Percentiles rank a stretch among this genome's conserved stretches.
phyloP scores from a whole-genome alignment of 176 grass and related monocot species.

The Chrysopogon serrulatus region DNA sequence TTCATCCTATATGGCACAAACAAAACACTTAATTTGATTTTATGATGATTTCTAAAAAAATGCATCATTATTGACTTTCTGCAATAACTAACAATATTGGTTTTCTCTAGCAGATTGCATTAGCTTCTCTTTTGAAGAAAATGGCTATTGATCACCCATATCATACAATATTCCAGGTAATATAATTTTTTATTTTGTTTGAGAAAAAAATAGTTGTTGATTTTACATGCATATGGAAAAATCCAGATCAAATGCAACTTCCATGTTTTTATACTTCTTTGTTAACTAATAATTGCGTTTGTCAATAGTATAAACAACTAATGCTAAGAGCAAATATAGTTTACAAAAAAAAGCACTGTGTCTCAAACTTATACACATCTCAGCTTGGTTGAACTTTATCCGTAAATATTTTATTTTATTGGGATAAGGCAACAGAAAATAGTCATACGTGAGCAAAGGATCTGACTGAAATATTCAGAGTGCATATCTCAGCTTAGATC shows the following conservation, averaged over 20 bases:
- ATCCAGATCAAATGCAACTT: background rate
- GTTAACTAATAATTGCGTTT: background rate
- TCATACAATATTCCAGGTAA: constrained; percentile 95
- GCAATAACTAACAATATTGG: constrained; percentile 1
- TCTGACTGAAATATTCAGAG: background rate
- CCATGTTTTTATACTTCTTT: background rate
- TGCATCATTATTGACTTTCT: background rate
- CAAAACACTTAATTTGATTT: background rate
- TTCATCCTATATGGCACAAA: background rate
- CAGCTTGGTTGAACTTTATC: background rate
- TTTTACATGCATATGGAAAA: background rate
- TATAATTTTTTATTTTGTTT: background rate
- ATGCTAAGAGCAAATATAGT: background rate
- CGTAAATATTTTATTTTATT: background rate
- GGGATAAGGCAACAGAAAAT: background rate
- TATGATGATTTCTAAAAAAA: too few relatives aligned
- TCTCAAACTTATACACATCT: background rate
- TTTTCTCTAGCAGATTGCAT: constrained; percentile 55
- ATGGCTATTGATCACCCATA: constrained; percentile 98
- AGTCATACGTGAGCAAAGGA: background rate
- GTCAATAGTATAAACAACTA: background rate
- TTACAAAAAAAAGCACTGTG: background rate
- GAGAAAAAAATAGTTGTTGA: too few relatives aligned
- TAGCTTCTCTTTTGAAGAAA: constrained; percentile 90
- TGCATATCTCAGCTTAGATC: background rate